Base-by-base conservation (phyloP, 768 basidiomycete species). In the Porphyrellus cyaneotinctus region DNA sequence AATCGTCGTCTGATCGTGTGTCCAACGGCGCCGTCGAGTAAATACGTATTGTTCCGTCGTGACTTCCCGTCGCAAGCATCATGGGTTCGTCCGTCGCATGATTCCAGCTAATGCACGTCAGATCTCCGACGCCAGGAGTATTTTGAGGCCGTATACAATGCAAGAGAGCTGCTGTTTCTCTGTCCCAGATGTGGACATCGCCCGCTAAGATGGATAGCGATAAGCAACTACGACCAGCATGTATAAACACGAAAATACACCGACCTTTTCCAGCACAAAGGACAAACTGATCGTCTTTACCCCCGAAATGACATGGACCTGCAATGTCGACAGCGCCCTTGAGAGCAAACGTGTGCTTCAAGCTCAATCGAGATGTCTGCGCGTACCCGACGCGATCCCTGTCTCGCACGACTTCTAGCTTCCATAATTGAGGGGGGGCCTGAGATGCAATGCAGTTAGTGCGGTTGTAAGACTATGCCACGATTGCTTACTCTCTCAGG, bases 141-240 rank as follows among this genome's bases (percentile, higher is more conserved):
- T 58, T 64, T 14, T 83, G 84, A 26, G 82, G 78, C 14, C 78
- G 81, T 58, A 92, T 77, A 56, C 83, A 78, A 56, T 89, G 88
- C 3, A 92, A 73, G 2, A 89, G 71, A 9, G 81, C 76, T 6
- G 80, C 90, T 12, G 85, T 86, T 69, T 91, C 88, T 53, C 83
- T 81, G 61, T 92, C 90, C 90, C 90, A 92, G 13, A 91, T 87
- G 62, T 88, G 85, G 14, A 92, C 84, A 60, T 90, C 87, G 5
- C 90, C 90, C 54, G 80, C 89, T 90, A 54, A 32, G 22, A 41
- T 39, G 18, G 37, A 51, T n/a, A n/a, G 37, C 18, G 7, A 46
- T 51, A 14, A 55, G 51, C 32, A 36, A 51, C 5, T 36, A 10
- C 5, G 18, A 36, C 28, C 2, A 33, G 17, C n/a, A n/a, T 22